Percentiles rank a stretch among this genome's conserved stretches.
These are phyloP conservation scores for Hibiscus mutabilis DNA, from an alignment of 345 rosid genomes.

Conservation along the genomic window DNA sequence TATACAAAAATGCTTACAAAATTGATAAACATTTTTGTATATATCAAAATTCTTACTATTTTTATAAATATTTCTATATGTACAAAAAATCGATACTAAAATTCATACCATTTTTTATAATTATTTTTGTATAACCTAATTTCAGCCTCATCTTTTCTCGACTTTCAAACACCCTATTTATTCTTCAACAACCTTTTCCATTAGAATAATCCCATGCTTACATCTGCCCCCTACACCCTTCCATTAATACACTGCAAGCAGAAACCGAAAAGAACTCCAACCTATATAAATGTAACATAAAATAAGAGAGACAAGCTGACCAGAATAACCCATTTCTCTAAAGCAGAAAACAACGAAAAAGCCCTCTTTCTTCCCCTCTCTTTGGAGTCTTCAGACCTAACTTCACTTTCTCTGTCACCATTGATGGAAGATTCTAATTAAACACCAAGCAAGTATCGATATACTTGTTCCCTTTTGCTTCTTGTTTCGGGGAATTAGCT, in stretches of 20 bases:
- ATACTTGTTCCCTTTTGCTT: conserved; percentile 25
- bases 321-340: conserved; percentile 37
- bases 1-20: no score
- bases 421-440: conserved; percentile 44
- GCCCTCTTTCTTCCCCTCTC: conserved; percentile 18
- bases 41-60: no score
- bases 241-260: conserved; percentile 30
- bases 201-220: conserved; percentile 37
- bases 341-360: conserved; percentile 14
- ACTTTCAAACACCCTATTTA: conserved; percentile 45
- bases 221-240: conserved; percentile 8
- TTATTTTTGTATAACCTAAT: no score
- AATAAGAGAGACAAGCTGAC: conserved; percentile 27
- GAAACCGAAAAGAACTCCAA: conserved; percentile 6
- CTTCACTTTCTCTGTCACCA: conserved; percentile 16
- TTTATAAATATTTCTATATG: no score
- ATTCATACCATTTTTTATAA: no score
- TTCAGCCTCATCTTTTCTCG: no score
- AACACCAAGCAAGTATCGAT: conserved; percentile 31
- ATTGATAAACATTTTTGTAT: no score
- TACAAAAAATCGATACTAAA: no score
- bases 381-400: conserved; percentile 5
- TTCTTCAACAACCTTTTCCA: conserved; percentile 38
- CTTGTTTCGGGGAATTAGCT: conserved; percentile 31
- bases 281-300: conserved; percentile 1